These are phyloP conservation scores for Globisporangium spiculum DNA, from an alignment of 352 stramenopile species.

Conservation along the genomic window DNA sequence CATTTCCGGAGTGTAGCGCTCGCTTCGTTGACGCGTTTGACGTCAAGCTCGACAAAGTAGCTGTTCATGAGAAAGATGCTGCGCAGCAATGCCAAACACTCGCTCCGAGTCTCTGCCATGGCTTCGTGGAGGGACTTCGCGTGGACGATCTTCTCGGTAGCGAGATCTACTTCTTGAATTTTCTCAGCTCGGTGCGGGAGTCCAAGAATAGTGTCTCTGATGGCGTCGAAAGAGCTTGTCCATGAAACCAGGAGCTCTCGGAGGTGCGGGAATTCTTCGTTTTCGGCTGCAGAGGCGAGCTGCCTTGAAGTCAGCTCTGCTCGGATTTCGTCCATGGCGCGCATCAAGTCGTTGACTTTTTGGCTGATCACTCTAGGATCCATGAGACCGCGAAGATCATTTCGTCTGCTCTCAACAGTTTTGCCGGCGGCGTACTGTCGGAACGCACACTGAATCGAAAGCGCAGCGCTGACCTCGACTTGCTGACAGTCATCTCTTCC, in stretches of 20 bases:
- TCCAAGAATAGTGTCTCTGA: conserved; percentile 34
- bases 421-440: conserved; percentile 35
- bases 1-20: conserved; percentile 27
- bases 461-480: not conserved
- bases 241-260: conserved; percentile 28
- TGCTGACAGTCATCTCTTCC: not conserved
- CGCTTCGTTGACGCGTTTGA: conserved; percentile 41
- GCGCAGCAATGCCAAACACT: conserved; percentile 43
- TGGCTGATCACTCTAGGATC: conserved; percentile 28
- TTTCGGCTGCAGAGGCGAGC: conserved; percentile 24
- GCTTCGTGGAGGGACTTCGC: conserved; percentile 42
- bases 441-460: conserved; percentile 59
- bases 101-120: conserved; percentile 29
- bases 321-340: conserved; percentile 43
- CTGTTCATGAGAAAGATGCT: conserved; percentile 54
- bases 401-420: conserved; percentile 26
- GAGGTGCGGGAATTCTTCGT: conserved; percentile 37
- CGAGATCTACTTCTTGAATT: conserved; percentile 28
- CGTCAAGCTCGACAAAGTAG: conserved; percentile 60
- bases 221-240: conserved; percentile 23
- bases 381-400: conserved; percentile 28
- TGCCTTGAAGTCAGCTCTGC: conserved; percentile 31
- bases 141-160: conserved; percentile 24
- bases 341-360: conserved; percentile 39
- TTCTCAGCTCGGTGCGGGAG: conserved; percentile 31